Base-by-base conservation (phyloP, 202 grass and related monocot species). In the Panicum virgatum region DNA sequence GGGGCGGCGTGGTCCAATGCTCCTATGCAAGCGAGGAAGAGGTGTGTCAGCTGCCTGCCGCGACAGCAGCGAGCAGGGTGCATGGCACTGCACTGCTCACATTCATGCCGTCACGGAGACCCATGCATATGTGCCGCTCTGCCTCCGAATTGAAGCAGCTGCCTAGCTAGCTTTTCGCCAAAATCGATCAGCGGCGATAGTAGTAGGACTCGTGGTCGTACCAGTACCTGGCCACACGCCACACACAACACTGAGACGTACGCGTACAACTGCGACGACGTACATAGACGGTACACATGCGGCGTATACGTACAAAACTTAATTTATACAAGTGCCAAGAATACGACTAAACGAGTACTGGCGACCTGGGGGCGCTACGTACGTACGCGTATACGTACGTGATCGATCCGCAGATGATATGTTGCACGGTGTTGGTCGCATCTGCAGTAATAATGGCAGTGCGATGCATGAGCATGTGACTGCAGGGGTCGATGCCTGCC, bases 21-120 rank as follows among this genome's bases (percentile, higher is more conserved):
- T n/a, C n/a, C n/a, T n/a, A 4, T 34, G 32, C 32, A 34, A 29
- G 53, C 30, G 37, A 75, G 69, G 27, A 50, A 68, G 75, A 44
- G 51, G 62, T 73, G n/a, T n/a, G 52, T 48, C 73, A 73, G 29
- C 66, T 46, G 20, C 19, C 22, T 34, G 32, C 30, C 10, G 67
- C 36, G 73, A 16, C 42, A 58, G 65, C 32, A 58, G 73, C 67
- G 80, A 73, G 86, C 75, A 73, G 86, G 75, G 77, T 75, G 45
- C 62, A 80, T 88, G 69, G 69, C 82, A 86, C 78, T 73, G 67
- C 67, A 60, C 73, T 78, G 83, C 79, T 89, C 88, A 79, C 67
- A 77, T 89, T 86, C 83, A 89, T 73, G 73, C 77, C 66, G 34
- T 77, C 77, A 86, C 74, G 38, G 79, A 46, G 73, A 82, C 72